Base-by-base conservation (phyloP, 139 green algal species). In the Haematococcus sp. region DNA sequence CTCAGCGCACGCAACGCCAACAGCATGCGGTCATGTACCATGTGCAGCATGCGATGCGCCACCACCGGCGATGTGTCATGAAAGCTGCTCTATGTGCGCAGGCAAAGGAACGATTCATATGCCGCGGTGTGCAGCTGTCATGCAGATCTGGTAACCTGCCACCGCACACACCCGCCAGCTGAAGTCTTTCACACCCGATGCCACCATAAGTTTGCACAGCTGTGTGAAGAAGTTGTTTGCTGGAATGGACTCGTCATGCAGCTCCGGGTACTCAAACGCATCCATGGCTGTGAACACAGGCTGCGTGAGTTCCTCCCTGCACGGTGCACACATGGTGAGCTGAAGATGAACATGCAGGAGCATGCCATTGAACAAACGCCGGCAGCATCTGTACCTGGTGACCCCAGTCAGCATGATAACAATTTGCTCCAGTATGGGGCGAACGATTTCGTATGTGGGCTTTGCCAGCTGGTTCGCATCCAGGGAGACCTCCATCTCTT, bases 181-280 rank as follows among this genome's bases (percentile, higher is more conserved):
- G 73, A 98, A 97, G 83, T 98, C 93, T 22, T 85, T 80, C 4
- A 97, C 85, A 7, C 94, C 93, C 1, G 82, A 86, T 20, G 88
- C 82, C 3, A 63, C 5, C 76, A 98, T 83, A 1, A 98, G 86
- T 68, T 88, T 85, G 2, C 40, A 70, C 5, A 96, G 74, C 44
- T 88, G 76, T 4, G 80, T 71, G 59, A 88, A 74, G 71, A 97
- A 97, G 63, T 90, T 90, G 40, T 94, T 76, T 43, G 78, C 79
- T 19, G 88, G 86, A 22, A 98, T 94, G 44, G 88, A 93, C 63
- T 97, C 92, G 32, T 97, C 93, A 74, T 98, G 93, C 52, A 98
- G 88, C 85, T 98, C 94, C 7, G 94, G 94, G 74, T 87, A 97
- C 78, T 98, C 92, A 40, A 98, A 83, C 1, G 76, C 85, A 35